Percentiles rank a stretch among this genome's conserved stretches.
phyloP scores from a whole-genome alignment of 148 eudicot species.

The Cornus suecica region DNA sequence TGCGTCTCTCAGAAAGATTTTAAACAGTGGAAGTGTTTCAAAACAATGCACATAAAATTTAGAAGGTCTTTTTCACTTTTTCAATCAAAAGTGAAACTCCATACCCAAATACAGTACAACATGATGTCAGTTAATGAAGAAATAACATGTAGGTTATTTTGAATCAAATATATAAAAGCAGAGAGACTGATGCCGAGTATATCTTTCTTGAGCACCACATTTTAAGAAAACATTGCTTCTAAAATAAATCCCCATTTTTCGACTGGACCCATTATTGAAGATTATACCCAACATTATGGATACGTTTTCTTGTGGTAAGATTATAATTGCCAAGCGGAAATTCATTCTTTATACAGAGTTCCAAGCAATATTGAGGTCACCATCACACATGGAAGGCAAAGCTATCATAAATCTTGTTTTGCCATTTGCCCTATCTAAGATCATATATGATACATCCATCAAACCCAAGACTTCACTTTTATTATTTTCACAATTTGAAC shows the following conservation, averaged over 20 bases:
- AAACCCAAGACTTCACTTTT: too few relatives aligned
- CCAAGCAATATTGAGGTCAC: neutral
- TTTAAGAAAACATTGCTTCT: neutral
- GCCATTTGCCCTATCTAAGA: too few relatives aligned
- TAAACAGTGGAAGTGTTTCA: neutral
- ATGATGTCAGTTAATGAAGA: neutral
- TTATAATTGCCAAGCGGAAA: neutral
- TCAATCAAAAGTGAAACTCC: neutral
- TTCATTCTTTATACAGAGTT: neutral
- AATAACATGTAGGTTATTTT: neutral
- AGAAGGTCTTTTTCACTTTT: neutral
- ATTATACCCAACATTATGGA: too few relatives aligned
- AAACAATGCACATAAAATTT: neutral
- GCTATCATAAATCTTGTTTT: neutral
- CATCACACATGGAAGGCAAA: neutral
- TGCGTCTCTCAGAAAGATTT: neutral
- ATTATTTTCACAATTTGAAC: neutral
- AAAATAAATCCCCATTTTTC: too few relatives aligned
- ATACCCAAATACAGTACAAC: neutral
- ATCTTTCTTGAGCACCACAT: neutral
- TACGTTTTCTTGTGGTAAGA: too few relatives aligned
- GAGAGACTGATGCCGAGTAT: neutral
- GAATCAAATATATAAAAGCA: neutral
- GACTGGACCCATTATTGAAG: too few relatives aligned
- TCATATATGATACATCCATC: too few relatives aligned